Evolutionary conservation across 2,329 filamentous ascomycete species (phyloP), one percentile per base, ranked within the genome.

Genomic region (Parasarocladium wereldwijsianum): DNA sequence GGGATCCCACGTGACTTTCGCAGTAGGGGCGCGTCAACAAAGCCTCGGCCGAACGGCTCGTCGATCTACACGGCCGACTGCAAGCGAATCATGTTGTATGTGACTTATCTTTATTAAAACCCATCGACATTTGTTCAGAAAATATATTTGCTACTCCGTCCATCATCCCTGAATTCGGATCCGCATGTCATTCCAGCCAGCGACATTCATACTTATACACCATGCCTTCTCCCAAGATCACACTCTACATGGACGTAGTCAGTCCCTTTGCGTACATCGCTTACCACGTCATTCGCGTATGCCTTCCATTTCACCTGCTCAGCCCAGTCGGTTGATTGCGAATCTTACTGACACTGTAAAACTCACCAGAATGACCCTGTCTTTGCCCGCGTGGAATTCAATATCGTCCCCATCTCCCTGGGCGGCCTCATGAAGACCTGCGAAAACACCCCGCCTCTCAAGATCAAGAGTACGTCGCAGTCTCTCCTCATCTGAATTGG

Each of bases 261-360:
- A 55, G 52, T 32, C 55, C 54, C 2, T 58, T 58, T 35, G 48
- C 47, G 3, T 57, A 57, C 32, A 39, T 48, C 32, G 53, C 51
- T 4, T 57, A 52, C 34, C 38, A 57, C 31, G 39, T 58, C 9
- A 34, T 58, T 4, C 40, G 46, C n/a, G 55, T 57, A 35, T 24
- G 53, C 47, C 12, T 17, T 8, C 17, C n/a, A 21, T 16, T n/a
- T 21, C 14, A 12, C 7, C 14, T 26, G 8, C 13, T 10, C n/a
- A n/a, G 8, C 16, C 6, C 16, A 18, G n/a, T 28, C 16, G 20
- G 13, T 15, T 8, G 5, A 9, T 6, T 8, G n/a, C 24, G 15
- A n/a, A 26, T 9, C 15, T 26, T 7, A n/a, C n/a, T 26, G 13
- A 5, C 4, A 19, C 19, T 29, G 8, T 24, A 8, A 20, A n/a